These are phyloP conservation scores for Pyrenopolyporus hunteri DNA, from an alignment of 495 filamentous ascomycete species.

Conservation along the genomic window DNA sequence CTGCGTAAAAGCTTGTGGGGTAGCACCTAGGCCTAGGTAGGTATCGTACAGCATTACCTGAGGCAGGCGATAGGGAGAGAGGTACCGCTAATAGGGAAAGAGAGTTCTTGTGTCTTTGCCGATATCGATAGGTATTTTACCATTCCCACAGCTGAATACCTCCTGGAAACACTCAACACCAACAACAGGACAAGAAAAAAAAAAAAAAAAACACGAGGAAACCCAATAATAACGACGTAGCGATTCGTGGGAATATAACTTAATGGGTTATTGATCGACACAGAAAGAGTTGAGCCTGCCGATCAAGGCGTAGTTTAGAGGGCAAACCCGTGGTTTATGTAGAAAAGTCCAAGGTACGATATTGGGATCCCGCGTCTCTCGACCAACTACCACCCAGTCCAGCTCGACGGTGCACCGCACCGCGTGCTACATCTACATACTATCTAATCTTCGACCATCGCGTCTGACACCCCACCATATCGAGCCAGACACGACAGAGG, in stretches of 20 bases:
- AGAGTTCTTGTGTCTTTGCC: background rate
- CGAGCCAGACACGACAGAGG: background rate
- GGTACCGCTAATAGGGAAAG: background rate
- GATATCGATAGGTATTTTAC: slow-evolving; percentile 1
- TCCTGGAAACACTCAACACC: slow-evolving; percentile 4
- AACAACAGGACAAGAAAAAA: slow-evolving; percentile 17
- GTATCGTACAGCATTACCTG: no score
- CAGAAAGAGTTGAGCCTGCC: slow-evolving; percentile 4
- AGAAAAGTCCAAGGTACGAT: slow-evolving; percentile 19
- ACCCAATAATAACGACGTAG: background rate
- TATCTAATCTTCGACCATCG: background rate
- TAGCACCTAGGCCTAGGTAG: no score
- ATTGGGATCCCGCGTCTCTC: background rate
- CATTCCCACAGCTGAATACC: background rate
- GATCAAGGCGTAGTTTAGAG: slow-evolving; percentile 20
- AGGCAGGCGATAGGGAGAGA: background rate
- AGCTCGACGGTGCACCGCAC: background rate
- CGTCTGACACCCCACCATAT: slow-evolving; percentile 18
- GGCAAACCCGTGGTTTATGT: slow-evolving; percentile 27
- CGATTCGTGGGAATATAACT: background rate
- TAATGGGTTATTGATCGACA: slow-evolving; percentile 13
- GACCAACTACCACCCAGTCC: background rate
- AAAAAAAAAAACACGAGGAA: background rate
- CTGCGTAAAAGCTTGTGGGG: slow-evolving; percentile 22
- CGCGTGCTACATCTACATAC: background rate